These are phyloP conservation scores for Neonectria sp. DNA, from an alignment of 2,329 filamentous ascomycete genomes.

Conservation along the genomic window DNA sequence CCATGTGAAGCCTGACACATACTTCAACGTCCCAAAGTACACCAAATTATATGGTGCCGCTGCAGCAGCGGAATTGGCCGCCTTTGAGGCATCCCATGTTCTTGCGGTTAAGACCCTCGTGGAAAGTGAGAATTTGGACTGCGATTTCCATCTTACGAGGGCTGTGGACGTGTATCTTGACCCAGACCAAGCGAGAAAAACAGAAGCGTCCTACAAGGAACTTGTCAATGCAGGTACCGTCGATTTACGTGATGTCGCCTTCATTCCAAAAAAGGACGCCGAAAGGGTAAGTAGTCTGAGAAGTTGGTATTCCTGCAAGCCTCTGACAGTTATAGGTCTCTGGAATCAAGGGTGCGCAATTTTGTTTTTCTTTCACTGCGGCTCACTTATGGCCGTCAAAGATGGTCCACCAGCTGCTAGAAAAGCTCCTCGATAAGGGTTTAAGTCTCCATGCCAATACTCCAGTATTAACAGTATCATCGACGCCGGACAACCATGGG, in stretches of 20 bases:
- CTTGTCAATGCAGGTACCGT: conserved; percentile 8
- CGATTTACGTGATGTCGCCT: conserved; percentile 21
- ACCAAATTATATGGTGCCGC: conserved; percentile 35
- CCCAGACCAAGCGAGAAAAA: conserved; percentile 33
- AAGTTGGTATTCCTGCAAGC: too few relatives aligned
- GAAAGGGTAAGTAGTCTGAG: conserved; percentile 23
- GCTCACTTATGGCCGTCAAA: conserved; percentile 36
- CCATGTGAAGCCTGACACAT: conserved; percentile 42
- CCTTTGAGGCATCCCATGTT: conserved; percentile 41
- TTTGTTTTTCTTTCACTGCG: conserved; percentile 38
- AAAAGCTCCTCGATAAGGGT: conserved; percentile 27
- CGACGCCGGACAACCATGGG: not conserved
- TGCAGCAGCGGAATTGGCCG: conserved; percentile 40
- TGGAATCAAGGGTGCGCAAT: conserved; percentile 33
- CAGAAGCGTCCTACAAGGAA: conserved; percentile 20
- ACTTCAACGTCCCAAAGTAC: conserved; percentile 37
- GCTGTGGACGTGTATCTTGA: conserved; percentile 57
- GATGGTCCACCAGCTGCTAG: conserved; percentile 33
- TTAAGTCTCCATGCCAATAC: conserved; percentile 33
- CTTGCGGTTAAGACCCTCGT: conserved; percentile 54
- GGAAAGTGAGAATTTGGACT: conserved; percentile 41
- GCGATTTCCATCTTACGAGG: conserved; percentile 46
- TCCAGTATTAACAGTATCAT: conserved; percentile 29
- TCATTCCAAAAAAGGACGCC: conserved; percentile 18
- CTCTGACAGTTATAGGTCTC: conserved; percentile 8